Evolutionary conservation across 495 filamentous ascomycete genomes (phyloP), one percentile per base, ranked within the genome.

Genomic region (Aspergillus diversus): DNA sequence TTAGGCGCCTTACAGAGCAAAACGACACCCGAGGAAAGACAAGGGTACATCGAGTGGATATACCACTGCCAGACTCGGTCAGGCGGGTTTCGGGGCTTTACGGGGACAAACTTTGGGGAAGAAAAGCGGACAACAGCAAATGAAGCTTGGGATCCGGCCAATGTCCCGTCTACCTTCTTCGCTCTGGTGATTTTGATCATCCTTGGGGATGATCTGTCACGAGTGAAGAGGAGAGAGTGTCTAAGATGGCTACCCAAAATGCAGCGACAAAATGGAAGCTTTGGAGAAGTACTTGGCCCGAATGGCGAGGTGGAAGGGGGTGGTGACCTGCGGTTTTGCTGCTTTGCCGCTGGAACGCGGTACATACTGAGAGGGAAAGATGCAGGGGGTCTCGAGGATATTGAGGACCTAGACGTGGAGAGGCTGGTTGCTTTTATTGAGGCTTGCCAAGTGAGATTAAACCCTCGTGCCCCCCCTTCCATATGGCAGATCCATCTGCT

Each of bases 201-300:
- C n/a, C 71, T 97, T 21, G 89, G 90, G 0, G 91, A 96, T 61
- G 86, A 90, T 60, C 73, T 91, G 53, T 78, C 82, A 15, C 74
- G 88, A 7, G 86, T 98, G 16, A 85, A 89, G 68, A 83, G 89
- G 60, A 79, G 66, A 49, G 84, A 84, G 59, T 89, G 89, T 67
- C 73, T 97, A 63, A 69, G 74, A 37, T 96, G 93, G 90, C 78
- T 99, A 55, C 83, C 78, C 58, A 85, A 75, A 61, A 68, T 97
- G 76, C 95, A 99, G 81, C 84, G 92, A 13, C 73, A 77, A 3
- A 89, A 97, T 71, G 95, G 95, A 13, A 94, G 92, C 67, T 99
- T 99, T 76, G 96, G 94, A 3, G 93, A 99, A 73, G 81, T 89
- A 33, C 65, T 93, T 5, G 83, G 84, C 12, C 79, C 81, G 46